Conservation (phyloP, 2,329 filamentous ascomycete genomes). For the Penicillium capsulatum region DNA sequence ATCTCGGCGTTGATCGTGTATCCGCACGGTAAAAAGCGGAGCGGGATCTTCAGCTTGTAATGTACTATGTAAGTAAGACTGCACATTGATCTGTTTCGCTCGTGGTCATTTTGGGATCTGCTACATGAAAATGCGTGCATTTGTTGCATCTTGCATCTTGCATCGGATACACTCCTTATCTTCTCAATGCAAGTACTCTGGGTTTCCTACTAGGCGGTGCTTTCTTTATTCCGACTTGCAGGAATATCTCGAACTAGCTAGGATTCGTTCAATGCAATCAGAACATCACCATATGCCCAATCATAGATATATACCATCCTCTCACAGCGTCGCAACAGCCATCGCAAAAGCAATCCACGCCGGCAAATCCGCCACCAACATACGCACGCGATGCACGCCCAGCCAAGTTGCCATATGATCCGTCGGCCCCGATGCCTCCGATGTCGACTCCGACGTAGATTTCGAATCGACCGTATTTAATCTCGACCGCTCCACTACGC, state of each 20-base stretch:
- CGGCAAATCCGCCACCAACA: slow-evolving; percentile 11
- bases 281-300: too few relatives aligned
- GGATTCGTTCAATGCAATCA: too few relatives aligned
- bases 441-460: slow-evolving; percentile 3
- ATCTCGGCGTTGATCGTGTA: slow-evolving; percentile 45
- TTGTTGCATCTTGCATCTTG: too few relatives aligned
- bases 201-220: too few relatives aligned
- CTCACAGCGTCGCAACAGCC: slow-evolving; percentile 10
- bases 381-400: slow-evolving; percentile 11
- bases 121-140: too few relatives aligned
- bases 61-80: too few relatives aligned
- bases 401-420: slow-evolving; percentile 15
- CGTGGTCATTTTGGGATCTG: not conserved
- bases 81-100: too few relatives aligned
- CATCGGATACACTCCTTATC: too few relatives aligned
- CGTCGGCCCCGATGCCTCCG: slow-evolving; percentile 1
- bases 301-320: too few relatives aligned
- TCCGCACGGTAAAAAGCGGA: slow-evolving; percentile 43
- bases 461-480: slow-evolving; percentile 1
- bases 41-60: slow-evolving; percentile 42
- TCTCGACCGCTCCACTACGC: slow-evolving; percentile 8
- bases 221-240: too few relatives aligned
- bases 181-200: too few relatives aligned
- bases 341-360: slow-evolving; percentile 14
- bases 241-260: too few relatives aligned